Conservation (phyloP, 192 early-diverging fungal genomes). For the Coemansia guatemalensis region DNA sequence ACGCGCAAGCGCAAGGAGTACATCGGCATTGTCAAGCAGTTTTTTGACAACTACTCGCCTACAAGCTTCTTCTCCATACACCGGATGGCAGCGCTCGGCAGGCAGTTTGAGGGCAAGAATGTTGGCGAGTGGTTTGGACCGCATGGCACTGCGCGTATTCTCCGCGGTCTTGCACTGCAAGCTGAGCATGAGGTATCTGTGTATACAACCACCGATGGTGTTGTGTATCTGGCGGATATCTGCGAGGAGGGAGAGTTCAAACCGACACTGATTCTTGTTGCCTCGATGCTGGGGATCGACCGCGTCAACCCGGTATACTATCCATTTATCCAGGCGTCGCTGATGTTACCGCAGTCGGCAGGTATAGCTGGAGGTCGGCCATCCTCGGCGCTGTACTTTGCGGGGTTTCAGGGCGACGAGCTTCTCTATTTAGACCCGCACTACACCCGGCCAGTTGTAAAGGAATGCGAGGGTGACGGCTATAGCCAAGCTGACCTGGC, state of each 20-base stretch:
- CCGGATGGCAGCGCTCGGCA: conserved; percentile 79
- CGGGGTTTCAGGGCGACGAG: conserved; percentile 75
- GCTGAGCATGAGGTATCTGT: conserved; percentile 56
- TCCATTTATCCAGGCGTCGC: conserved; percentile 61
- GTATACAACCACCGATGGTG: conserved; percentile 81
- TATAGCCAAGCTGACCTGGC: conserved; percentile 60
- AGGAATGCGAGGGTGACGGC: conserved; percentile 11
- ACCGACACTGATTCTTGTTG: conserved; percentile 81
- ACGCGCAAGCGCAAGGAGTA: conserved; percentile 18
- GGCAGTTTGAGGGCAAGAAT: conserved; percentile 75
- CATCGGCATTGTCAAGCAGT: conserved; percentile 68
- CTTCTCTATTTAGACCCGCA: conserved; percentile 95
- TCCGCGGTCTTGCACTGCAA: conserved; percentile 20
- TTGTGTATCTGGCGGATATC: conserved; percentile 64
- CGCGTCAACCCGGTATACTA: conserved; percentile 87
- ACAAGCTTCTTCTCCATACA: conserved; percentile 90
- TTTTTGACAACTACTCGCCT: conserved; percentile 73
- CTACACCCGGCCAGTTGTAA: conserved; percentile 67
- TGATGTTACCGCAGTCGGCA: conserved; percentile 73
- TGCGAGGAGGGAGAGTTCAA: conserved; percentile 47
- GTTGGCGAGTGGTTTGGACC: conserved; percentile 99
- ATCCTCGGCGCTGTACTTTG: conserved; percentile 93
- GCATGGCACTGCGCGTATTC: conserved; percentile 51
- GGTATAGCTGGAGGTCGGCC: conserved; percentile 96
- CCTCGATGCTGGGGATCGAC: conserved; percentile 89